Base-by-base conservation (phyloP, 2,329 filamentous ascomycete species). In the Exophiala viscosa region DNA sequence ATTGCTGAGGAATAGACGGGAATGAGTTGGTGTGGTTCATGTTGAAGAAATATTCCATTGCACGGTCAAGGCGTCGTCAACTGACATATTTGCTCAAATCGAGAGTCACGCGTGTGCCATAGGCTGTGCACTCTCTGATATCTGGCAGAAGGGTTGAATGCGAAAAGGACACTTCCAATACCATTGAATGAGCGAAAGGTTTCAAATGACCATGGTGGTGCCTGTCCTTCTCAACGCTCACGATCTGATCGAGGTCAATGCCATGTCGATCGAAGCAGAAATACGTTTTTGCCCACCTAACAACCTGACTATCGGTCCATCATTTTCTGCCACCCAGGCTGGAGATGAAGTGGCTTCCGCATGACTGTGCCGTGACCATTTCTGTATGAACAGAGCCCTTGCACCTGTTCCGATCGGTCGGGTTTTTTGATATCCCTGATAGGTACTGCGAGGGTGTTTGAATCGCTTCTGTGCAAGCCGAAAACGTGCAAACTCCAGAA, bases 1-100 rank as follows among this genome's bases (percentile, higher is more conserved):
- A 86, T 99, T 70, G 81, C 83, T 66, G 87, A 90, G 64, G 72
- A 75, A 52, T 76, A 62, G 55, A 61, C 23, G 50, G 33, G 38
- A 17, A 45, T 13, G 6, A 14, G 11, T 49, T 11, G 41, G 17
- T 52, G 48, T 49, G 45, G 15, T 31, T 28, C 20, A 42, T 17
- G 20, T n/a, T 23, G 40, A n/a, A 42, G 40, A 42, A 23, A 41
- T 17, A 34, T 43, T 34, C 18, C 6, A 33, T 20, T 32, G n/a
- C 42, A 33, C 40, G 15, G 43, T 11, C 28, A 39, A 14, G 31
- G 18, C 36, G 47, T 34, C 36, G 38, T 23, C 40, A 23, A 42
- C n/a, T 13, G 34, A 15, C 17, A 42, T 23, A 42, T 31, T 23
- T 42, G 40, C 34, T 36, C 34, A 10, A 36, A 23, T 42, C 18